These are phyloP conservation scores for Calonectria leucothoes DNA, from an alignment of 2,329 filamentous ascomycete genomes.

Conservation along the genomic window DNA sequence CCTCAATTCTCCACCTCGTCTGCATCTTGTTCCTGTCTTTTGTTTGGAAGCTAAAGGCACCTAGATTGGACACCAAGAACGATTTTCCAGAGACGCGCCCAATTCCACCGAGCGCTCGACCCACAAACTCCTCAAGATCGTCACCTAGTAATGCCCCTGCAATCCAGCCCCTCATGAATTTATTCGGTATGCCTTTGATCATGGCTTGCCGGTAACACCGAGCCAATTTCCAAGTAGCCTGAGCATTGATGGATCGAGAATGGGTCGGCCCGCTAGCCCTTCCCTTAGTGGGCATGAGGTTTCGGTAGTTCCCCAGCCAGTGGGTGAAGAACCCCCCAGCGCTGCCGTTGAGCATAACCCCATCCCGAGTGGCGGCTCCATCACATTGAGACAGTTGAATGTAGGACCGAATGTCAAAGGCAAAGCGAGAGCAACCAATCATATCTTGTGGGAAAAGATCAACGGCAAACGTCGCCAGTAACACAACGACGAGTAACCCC, in stretches of 20 bases:
- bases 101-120: slow-evolving; percentile 3
- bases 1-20: slow-evolving; percentile 15
- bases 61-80: slow-evolving; percentile 21
- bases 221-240: slow-evolving; percentile 18
- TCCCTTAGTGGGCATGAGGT: neutral
- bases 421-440: slow-evolving; percentile 23
- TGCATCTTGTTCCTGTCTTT: neutral
- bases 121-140: slow-evolving; percentile 22
- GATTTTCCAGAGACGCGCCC: slow-evolving; percentile 11
- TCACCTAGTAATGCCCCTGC: slow-evolving; percentile 13
- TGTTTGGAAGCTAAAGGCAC: slow-evolving; percentile 10
- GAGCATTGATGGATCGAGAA: slow-evolving; percentile 5
- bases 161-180: slow-evolving; percentile 17
- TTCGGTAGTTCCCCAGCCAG: slow-evolving; percentile 24
- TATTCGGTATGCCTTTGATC: slow-evolving; percentile 6
- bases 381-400: slow-evolving; percentile 6
- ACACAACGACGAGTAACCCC: slow-evolving; percentile 29
- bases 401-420: slow-evolving; percentile 16
- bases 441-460: slow-evolving; percentile 36
- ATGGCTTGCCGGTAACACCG: slow-evolving; percentile 12
- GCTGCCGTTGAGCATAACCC: slow-evolving; percentile 21
- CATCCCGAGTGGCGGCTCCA: slow-evolving; percentile 6
- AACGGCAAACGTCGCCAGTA: slow-evolving; percentile 30
- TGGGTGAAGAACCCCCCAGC: slow-evolving; percentile 12
- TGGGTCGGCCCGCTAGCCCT: neutral